Base-by-base conservation (phyloP, 1,284 basidiomycete genomes). In the Microstroma glucosiphilum region DNA sequence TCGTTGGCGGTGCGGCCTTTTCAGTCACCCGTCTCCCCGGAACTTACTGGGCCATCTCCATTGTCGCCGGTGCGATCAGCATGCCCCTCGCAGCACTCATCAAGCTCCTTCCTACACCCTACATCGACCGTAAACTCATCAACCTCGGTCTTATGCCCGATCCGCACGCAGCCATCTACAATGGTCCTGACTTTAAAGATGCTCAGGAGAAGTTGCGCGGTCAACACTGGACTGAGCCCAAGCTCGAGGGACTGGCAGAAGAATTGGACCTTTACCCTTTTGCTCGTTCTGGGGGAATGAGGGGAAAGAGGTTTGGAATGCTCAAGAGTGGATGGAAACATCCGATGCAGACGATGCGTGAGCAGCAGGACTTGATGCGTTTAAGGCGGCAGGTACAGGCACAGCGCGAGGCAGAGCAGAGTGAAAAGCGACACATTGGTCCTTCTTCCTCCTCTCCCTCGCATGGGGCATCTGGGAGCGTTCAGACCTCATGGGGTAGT, bases 1-100 rank as follows among this genome's bases (percentile, higher is more conserved):
- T 92, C 73, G 84, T 96, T 59, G 94, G 93, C 62, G 90, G 90
- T 40, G 85, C 88, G 2, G 92, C 92, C 0, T 97, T 98, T 84
- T 87, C 89, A 73, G 94, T 97, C n/a, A 87, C 86, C 0, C 83
- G 79, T 6, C 87, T 97, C 59, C 82, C 82, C 57, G 90, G 88
- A 37, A 86, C 85, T 48, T 91, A 96, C 80, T 99, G 96, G 96
- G 92, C 86, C 57, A 91, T 97, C 69, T 90, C 90, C 0, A 82
- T 98, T 59, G 87, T 89, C 25, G 85, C 96, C 56, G 96, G 94
- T 48, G 73, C 89, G 60, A 84, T 92, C 56, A 89, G 94, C 9
- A 86, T 96, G 65, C 94, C 93, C 2, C 83, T 96, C 69, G 96
- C 91, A 60, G 87, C 84, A 41, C 76, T 94, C 62, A 85, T 94